Conservation (phyloP, 805 yeast genomes). For the Hanseniaspora vineae region DNA sequence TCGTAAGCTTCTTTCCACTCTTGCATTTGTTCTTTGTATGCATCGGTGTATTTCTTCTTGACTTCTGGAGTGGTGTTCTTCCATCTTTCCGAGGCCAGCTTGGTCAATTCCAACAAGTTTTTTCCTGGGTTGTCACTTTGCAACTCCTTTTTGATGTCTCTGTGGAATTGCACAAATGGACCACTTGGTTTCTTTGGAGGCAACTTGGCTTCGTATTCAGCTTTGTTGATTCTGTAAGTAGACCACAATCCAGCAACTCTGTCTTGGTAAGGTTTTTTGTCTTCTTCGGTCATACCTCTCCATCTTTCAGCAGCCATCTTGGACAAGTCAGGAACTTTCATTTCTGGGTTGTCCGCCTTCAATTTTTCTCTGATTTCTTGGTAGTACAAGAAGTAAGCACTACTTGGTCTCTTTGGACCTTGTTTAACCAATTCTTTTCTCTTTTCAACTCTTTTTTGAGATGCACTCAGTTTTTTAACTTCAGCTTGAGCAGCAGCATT, state of each 20-base stretch:
- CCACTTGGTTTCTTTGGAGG: constrained; percentile 29
- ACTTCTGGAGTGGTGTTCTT: constrained; percentile 1
- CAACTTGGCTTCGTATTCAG: constrained; percentile 22
- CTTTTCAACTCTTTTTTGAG: constrained; percentile 25
- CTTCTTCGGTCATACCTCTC: constrained; percentile 66
- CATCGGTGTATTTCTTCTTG: constrained; percentile 15
- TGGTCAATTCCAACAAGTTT: constrained; percentile 23
- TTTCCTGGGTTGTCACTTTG: constrained; percentile 21
- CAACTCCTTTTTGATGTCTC: constrained; percentile 22
- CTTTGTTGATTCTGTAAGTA: constrained; percentile 22
- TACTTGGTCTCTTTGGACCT: constrained; percentile 27
- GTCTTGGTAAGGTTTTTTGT: constrained; percentile 69
- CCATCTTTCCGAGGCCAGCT: constrained; percentile 14
- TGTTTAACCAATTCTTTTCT: constrained; percentile 23
- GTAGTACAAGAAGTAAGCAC: constrained; percentile 26
- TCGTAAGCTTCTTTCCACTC: constrained; percentile 24
- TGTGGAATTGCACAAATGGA: constrained; percentile 24
- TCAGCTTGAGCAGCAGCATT: constrained; percentile 5
- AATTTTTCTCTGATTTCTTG: constrained; percentile 22
- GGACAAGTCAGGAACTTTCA: constrained; percentile 27
- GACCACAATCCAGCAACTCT: constrained; percentile 27
- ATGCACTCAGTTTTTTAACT: constrained; percentile 22
- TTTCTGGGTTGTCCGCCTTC: constrained; percentile 21
- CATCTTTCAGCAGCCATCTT: constrained; percentile 82
- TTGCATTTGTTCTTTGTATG: constrained; percentile 24